Conservation (phyloP, 2,329 filamentous ascomycete species). For the Cytospora piceicola region DNA sequence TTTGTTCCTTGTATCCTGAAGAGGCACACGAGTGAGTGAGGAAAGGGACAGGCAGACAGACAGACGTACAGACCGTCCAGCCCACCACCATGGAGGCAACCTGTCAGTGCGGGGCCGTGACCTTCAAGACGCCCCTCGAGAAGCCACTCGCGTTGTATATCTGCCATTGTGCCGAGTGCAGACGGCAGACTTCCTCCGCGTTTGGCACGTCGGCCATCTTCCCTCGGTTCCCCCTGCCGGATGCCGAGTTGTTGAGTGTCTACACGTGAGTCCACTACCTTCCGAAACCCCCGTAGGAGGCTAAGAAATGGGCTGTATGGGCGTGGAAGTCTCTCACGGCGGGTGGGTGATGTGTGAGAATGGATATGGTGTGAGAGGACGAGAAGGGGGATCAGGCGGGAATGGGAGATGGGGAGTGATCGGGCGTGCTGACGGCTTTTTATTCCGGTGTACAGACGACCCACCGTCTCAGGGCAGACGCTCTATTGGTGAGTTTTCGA, state of each 20-base stretch:
- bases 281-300: not conserved
- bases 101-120: constrained; percentile 68
- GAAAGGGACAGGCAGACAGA: not conserved
- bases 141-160: constrained; percentile 69
- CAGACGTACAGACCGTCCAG: not conserved
- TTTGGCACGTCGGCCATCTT: constrained; percentile 74
- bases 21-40: not conserved
- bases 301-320: not conserved
- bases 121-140: constrained; percentile 63
- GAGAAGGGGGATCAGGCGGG: not conserved
- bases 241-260: constrained; percentile 52
- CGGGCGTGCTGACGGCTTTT: constrained; percentile 25
- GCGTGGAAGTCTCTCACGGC: not conserved
- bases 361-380: not conserved
- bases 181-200: constrained; percentile 66
- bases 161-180: constrained; percentile 71
- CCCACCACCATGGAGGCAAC: constrained; percentile 55
- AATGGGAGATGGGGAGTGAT: not conserved
- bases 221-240: constrained; percentile 64
- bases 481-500: constrained; percentile 57
- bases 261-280: constrained; percentile 53
- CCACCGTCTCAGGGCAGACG: constrained; percentile 58
- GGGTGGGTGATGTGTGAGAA: not conserved
- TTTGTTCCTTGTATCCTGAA: not conserved
- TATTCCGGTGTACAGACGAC: constrained; percentile 48